Base-by-base conservation (phyloP, 2,329 filamentous ascomycete species). In the Pezicula neosporulosa region DNA sequence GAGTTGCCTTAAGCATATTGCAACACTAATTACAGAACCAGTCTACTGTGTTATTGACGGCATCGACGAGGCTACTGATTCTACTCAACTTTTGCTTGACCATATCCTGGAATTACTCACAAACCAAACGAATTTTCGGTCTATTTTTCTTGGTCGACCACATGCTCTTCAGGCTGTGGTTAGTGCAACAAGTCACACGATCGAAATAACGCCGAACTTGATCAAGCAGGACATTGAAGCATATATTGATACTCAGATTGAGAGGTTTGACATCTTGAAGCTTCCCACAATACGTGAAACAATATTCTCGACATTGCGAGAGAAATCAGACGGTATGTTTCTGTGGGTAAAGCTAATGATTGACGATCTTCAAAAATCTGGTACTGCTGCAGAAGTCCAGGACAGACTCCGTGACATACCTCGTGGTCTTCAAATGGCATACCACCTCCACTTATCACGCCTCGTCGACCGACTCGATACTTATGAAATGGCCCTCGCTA, bases 341-440 rank as follows among this genome's bases (percentile, higher is more conserved):
- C 44, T 51, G 21, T 51, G 49, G 49, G 49, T 43, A 13, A 27
- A 51, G 38, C 21, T 51, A 21, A 51, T 51, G 44, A 27, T 51
- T 16, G 42, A 44, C 3, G 44, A 49, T 18, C 41, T 49, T 21
- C 3, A 37, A 4, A 47, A 47, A 44, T 41, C 49, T 27, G 38
- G 51, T 43, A 7, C 38, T 56, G n/a, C 12, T 3, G 35, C 35
- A 13, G 12, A 37, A 37, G 35, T 37, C 35, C 12, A 4, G 6
- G 12, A 37, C 12, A 37, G 35, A 37, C 35, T 37, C n/a, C 12
- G 35, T 4, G 35, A 37, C n/a, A 13, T 37, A 37, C 35, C 35
- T 3, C 35, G 35, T 6, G 35, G 35, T 13, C 35, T 37, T 37
- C 12, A 16, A 37, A 37, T 13, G 35, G n/a, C n/a, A 13, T 37